A percentile compares a stretch with the other conserved stretches of the same genome.
These are phyloP conservation scores for Neurospora discreta DNA, from an alignment of 495 filamentous ascomycete genomes.

Conservation along the genomic window DNA sequence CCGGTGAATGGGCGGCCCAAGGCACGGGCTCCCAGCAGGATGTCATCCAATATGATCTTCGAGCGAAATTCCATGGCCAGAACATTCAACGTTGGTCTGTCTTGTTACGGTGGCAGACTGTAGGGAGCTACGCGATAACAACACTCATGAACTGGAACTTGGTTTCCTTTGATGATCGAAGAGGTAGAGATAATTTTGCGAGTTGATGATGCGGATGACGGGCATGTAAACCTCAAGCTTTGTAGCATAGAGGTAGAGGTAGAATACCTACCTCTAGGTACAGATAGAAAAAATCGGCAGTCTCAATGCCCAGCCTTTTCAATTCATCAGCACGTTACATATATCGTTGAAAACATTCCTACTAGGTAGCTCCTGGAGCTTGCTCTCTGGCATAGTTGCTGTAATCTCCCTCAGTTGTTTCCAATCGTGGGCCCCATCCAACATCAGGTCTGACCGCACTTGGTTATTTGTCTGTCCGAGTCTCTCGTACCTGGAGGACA, in stretches of 20 bases:
- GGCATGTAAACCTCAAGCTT: no score
- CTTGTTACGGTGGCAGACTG: not conserved
- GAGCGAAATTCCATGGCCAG: slow-evolving; percentile 2
- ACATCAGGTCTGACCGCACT: not conserved
- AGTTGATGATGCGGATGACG: no score
- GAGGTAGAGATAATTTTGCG: no score
- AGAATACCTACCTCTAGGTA: no score
- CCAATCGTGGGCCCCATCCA: not conserved
- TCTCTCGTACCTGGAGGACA: not conserved
- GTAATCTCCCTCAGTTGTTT: not conserved
- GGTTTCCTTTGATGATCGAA: not conserved
- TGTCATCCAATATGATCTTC: slow-evolving; percentile 1
- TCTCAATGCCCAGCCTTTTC: no score
- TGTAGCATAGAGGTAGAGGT: no score
- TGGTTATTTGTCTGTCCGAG: not conserved
- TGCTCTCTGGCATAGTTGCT: not conserved
- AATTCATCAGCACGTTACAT: no score
- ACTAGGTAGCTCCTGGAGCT: not conserved
- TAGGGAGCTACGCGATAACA: not conserved
- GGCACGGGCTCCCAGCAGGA: no score
- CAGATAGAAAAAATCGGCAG: no score
- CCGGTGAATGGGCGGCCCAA: no score
- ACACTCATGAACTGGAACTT: not conserved
- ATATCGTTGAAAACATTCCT: no score
- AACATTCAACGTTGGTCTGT: not conserved